Evolutionary conservation across 1,284 basidiomycete species (phyloP).

Genomic region (Malassezia globosa): DNA sequence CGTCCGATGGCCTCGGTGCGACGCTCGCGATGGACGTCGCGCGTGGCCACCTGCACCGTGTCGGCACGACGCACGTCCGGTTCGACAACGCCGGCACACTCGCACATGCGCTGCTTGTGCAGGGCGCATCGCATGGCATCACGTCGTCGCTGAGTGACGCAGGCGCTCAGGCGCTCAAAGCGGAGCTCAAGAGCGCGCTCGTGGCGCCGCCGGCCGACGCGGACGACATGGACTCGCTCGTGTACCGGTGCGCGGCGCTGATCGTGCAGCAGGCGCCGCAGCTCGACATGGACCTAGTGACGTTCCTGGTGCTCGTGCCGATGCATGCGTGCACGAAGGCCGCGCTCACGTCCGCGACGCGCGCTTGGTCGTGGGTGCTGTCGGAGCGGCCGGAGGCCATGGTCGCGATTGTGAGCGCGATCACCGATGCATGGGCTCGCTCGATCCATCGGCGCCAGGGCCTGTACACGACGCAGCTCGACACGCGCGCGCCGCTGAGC

Average conservation of each 20-base stretch:
- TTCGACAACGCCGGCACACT: slow-evolving; percentile 41
- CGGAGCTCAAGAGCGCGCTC: slow-evolving; percentile 54
- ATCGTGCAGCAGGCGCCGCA: slow-evolving; percentile 26
- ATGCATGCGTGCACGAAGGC: slow-evolving; percentile 79
- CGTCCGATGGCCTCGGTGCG: slow-evolving; percentile 33
- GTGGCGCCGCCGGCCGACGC: slow-evolving; percentile 42
- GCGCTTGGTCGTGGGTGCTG: slow-evolving; percentile 95
- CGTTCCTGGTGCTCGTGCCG: slow-evolving; percentile 76
- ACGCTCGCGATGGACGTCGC: slow-evolving; percentile 41
- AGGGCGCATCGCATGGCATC: slow-evolving; percentile 55
- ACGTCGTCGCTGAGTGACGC: slow-evolving; percentile 57
- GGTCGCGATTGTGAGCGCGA: slow-evolving; percentile 68
- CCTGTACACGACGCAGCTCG: slow-evolving; percentile 48
- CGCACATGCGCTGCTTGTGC: slow-evolving; percentile 16
- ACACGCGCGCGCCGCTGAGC: slow-evolving; percentile 71
- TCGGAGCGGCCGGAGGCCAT: slow-evolving; percentile 68
- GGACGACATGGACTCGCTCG: slow-evolving; percentile 64
- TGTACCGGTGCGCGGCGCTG: slow-evolving; percentile 68
- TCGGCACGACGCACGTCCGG: slow-evolving; percentile 32
- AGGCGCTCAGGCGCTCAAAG: slow-evolving; percentile 47
- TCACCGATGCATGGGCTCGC: slow-evolving; percentile 73
- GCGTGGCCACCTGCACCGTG: slow-evolving; percentile 34
- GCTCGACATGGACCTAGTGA: slow-evolving; percentile 72
- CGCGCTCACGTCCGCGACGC: slow-evolving; percentile 72
- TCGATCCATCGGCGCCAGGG: slow-evolving; percentile 62